Evolutionary conservation across 129 eudicot genomes (phyloP).

Genomic region (Solidago caesia): DNA sequence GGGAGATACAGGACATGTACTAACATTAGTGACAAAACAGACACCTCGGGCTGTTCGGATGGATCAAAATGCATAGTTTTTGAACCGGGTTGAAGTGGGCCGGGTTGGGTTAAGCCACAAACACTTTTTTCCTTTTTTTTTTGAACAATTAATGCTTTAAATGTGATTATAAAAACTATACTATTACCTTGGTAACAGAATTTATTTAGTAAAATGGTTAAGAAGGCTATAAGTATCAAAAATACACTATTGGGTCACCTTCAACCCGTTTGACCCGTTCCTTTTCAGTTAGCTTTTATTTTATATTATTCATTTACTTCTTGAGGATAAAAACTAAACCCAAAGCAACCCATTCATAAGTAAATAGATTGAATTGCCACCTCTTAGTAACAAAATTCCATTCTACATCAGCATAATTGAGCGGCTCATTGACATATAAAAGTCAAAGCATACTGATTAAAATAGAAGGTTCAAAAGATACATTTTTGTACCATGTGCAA

Average conservation of each 20-base stretch:
- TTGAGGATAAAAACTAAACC: too few relatives aligned
- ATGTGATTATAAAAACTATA: not conserved
- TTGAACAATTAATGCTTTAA: not conserved
- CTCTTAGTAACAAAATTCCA: not conserved
- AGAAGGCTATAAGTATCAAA: not conserved
- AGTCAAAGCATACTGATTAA: constrained; percentile 1
- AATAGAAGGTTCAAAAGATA: constrained; percentile 11
- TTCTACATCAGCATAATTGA: not conserved
- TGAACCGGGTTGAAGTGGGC: too few relatives aligned
- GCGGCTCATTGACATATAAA: not conserved
- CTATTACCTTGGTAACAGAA: too few relatives aligned
- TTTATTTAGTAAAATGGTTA: not conserved
- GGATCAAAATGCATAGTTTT: too few relatives aligned
- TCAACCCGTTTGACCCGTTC: not conserved
- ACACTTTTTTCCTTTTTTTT: too few relatives aligned
- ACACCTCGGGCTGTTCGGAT: too few relatives aligned
- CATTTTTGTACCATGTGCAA: constrained; percentile 69
- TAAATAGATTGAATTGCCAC: not conserved
- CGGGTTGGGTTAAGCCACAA: too few relatives aligned
- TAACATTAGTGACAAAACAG: too few relatives aligned
- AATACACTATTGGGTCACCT: not conserved
- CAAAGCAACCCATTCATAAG: too few relatives aligned
- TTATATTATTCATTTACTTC: too few relatives aligned
- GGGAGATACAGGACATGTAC: too few relatives aligned
- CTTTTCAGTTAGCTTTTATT: too few relatives aligned